A percentile compares a stretch with the other conserved stretches of the same genome.
These are phyloP conservation scores for Aspergillus phoenicis DNA, from an alignment of 2,329 filamentous ascomycete species.

Conservation along the genomic window DNA sequence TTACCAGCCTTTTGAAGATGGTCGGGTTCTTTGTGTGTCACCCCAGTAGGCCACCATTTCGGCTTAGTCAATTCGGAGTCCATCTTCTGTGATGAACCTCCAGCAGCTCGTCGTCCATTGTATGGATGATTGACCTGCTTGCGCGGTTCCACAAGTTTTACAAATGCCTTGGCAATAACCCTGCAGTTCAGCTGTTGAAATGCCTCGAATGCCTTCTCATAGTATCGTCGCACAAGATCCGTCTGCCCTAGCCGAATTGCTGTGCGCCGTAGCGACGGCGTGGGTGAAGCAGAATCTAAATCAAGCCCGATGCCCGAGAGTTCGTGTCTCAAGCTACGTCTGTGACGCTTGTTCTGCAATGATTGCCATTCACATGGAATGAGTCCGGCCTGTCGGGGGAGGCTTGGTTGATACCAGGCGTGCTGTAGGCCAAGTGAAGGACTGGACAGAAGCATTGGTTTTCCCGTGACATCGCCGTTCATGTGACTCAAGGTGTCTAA, in stretches of 20 bases:
- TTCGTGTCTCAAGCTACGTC: constrained; percentile 25
- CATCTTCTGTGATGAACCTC: constrained; percentile 27
- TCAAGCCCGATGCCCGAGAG: constrained; percentile 18
- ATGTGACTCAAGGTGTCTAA: constrained; percentile 17
- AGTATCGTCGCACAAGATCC: constrained; percentile 36
- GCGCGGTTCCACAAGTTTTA: constrained; percentile 47
- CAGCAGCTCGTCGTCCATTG: constrained; percentile 39
- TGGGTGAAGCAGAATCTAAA: constrained; percentile 24
- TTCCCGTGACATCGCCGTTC: constrained; percentile 15
- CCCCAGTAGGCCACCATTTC: constrained; percentile 42
- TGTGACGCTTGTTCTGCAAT: constrained; percentile 30
- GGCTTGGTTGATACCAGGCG: constrained; percentile 29
- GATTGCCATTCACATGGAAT: constrained; percentile 39
- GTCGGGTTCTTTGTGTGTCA: constrained; percentile 49
- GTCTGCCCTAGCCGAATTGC: constrained; percentile 33
- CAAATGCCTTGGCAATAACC: constrained; percentile 46
- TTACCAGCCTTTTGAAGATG: constrained; percentile 47
- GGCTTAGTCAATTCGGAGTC: constrained; percentile 47
- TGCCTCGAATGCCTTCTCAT: constrained; percentile 41
- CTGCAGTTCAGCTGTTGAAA: constrained; percentile 48
- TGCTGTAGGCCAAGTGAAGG: constrained; percentile 18
- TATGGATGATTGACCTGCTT: constrained; percentile 51
- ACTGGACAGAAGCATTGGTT: constrained; percentile 15
- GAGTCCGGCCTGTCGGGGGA: constrained; percentile 24
- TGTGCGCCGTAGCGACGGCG: constrained; percentile 26